A percentile compares a stretch with the other conserved stretches of the same genome.
phyloP scores from a whole-genome alignment of 495 filamentous ascomycete species.

The Penicillium ucsense region DNA sequence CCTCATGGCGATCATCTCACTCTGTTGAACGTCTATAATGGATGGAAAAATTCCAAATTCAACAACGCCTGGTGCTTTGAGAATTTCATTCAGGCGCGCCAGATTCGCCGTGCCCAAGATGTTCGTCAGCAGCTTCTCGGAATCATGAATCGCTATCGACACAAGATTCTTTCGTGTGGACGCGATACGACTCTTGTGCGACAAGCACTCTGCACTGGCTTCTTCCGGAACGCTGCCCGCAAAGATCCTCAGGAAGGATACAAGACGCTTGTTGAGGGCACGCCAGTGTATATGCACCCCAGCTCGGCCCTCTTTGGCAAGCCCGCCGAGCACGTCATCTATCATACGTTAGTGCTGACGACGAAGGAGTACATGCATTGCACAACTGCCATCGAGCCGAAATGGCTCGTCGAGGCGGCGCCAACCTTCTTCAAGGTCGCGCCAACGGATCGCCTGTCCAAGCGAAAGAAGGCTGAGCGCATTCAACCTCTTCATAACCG shows the following conservation, averaged over 20 bases:
- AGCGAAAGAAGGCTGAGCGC: conserved; percentile 85
- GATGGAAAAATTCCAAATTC: conserved; percentile 76
- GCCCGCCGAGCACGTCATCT: conserved; percentile 90
- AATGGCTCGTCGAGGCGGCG: conserved; percentile 82
- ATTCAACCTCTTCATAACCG: conserved; percentile 93
- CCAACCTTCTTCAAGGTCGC: conserved; percentile 99
- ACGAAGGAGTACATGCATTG: conserved; percentile 97
- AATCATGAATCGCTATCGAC: conserved; percentile 85
- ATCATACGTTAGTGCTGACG: conserved; percentile 79
- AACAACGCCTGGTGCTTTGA: conserved; percentile 90
- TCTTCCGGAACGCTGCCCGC: conserved; percentile 90
- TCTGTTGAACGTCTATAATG: conserved; percentile 91
- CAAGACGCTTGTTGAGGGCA: conserved; percentile 91
- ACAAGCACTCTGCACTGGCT: conserved; percentile 85
- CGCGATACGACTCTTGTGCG: conserved; percentile 78
- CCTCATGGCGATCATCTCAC: conserved; percentile 91
- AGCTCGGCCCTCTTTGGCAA: conserved; percentile 88
- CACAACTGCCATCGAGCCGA: conserved; percentile 86
- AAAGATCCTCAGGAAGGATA: conserved; percentile 96
- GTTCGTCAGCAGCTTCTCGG: conserved; percentile 83
- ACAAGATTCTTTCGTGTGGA: conserved; percentile 72
- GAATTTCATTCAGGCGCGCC: conserved; percentile 90
- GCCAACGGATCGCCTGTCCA: conserved; percentile 75
- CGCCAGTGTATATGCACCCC: conserved; percentile 90
- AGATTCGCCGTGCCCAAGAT: conserved; percentile 82